phyloP scores from a whole-genome alignment of 2,329 filamentous ascomycete genomes.

The Hortaea werneckii region DNA sequence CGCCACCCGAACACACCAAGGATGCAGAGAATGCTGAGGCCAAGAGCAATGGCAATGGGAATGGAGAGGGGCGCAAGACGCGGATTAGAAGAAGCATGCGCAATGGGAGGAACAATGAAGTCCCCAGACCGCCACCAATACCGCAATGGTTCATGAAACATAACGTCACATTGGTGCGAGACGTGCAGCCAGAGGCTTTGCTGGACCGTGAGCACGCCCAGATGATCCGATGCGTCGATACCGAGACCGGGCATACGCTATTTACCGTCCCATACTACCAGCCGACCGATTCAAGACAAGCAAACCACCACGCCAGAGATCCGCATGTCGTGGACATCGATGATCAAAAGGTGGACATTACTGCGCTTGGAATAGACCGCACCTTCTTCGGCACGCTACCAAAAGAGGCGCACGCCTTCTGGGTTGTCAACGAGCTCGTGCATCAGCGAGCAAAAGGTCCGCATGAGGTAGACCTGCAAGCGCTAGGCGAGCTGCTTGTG shows the following conservation, averaged over 20 bases:
- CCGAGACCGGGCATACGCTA: conserved; percentile 21
- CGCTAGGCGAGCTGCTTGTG: conserved; percentile 2
- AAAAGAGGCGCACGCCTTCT: conserved; percentile 49
- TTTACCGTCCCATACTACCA: conserved; percentile 21
- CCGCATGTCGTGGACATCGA: neutral
- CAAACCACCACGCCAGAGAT: neutral
- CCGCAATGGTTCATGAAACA: conserved; percentile 29
- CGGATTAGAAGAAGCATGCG: conserved; percentile 11
- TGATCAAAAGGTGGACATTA: conserved; percentile 67
- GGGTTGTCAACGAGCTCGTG: neutral
- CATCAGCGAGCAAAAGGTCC: neutral
- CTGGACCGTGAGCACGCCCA: neutral
- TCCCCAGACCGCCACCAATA: conserved; percentile 24
- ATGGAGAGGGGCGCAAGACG: conserved; percentile 7
- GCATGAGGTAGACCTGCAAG: neutral
- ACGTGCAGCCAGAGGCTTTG: neutral
- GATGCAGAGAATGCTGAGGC: conserved; percentile 4
- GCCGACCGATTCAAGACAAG: neutral
- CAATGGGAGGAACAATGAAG: conserved; percentile 9
- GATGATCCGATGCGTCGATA: conserved; percentile 20
- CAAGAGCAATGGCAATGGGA: neutral
- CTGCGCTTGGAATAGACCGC: conserved; percentile 83
- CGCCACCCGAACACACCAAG: neutral
- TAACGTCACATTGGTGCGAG: conserved; percentile 22
- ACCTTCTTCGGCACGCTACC: conserved; percentile 96